Base-by-base conservation (phyloP, 139 green algal genomes). In the Coelastrella sp. region DNA sequence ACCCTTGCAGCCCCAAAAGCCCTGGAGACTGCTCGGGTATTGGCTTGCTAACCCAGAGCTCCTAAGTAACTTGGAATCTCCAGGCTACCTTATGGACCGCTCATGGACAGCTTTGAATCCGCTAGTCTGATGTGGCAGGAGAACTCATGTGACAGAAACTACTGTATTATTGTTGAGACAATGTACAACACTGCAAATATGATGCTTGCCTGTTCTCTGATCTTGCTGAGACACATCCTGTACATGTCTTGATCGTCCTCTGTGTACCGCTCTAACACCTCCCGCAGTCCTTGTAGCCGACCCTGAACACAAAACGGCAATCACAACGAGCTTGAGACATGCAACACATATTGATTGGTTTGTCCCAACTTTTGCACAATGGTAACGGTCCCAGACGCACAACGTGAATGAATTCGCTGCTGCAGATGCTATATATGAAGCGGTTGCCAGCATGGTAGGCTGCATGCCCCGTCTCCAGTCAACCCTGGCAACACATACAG, bases 201-300 rank as follows among this genome's bases (percentile, higher is more conserved):
- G 2, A 20, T 4, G 16, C 71, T n/a, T 19, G 58, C 74, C 74
- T 83, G 47, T 5, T 90, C 86, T 65, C 86, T 78, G 23, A 78
- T 66, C 32, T 85, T 85, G 65, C 61, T 90, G 13, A 98, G 94
- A 91, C 96, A 98, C 96, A 98, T 97, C 77, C 96, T 95, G 11
- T 94, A 92, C 96, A 98, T 98, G 93, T 98, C 96, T 32, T 96
- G 95, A 82, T 98, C 96, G 75, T 98, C 96, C 73, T 97, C 92
- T 81, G 88, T 94, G 77, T 97, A 96, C 6, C 95, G 86, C 90
- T 97, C 86, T 86, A 98, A 75, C 71, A 95, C 93, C 83, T 98
- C 95, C 2, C 94, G 89, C 89, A 97, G 77, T 11, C 92, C 92
- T 74, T 93, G 92, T 17, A 95, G 54, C 77, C 77, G 77, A 7